These are phyloP conservation scores for Populus nigra DNA, from an alignment of 345 rosid genomes.

Conservation along the genomic window DNA sequence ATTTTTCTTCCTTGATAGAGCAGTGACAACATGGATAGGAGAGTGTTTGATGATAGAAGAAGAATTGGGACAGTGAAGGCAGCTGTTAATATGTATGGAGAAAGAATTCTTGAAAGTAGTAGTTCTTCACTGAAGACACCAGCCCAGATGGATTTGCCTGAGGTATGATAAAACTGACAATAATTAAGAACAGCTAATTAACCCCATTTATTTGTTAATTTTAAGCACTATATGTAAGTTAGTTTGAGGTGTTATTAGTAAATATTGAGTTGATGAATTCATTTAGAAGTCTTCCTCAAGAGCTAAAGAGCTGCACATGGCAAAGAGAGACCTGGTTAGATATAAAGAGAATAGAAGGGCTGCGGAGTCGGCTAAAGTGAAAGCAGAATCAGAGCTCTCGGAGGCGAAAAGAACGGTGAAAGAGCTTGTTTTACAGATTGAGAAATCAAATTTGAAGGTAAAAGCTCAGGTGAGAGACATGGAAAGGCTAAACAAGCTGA, in stretches of 20 bases:
- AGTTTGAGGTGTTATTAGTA: not conserved
- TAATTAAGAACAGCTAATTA: not conserved
- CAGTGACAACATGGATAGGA: constrained; percentile 40
- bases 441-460: constrained; percentile 39
- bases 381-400: constrained; percentile 57
- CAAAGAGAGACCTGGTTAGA: constrained; percentile 45
- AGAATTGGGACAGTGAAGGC: constrained; percentile 66
- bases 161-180: constrained; percentile 38
- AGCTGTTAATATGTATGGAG: constrained; percentile 47
- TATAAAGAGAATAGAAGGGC: constrained; percentile 50
- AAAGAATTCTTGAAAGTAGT: constrained; percentile 37
- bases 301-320: constrained; percentile 57
- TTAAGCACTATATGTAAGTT: not conserved
- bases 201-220: constrained; percentile 2
- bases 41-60: constrained; percentile 35
- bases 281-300: constrained; percentile 45
- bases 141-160: constrained; percentile 36
- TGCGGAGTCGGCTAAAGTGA: constrained; percentile 41
- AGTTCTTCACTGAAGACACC: constrained; percentile 31
- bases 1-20: constrained; percentile 2
- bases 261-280: not conserved
- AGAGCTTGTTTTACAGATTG: constrained; percentile 46
- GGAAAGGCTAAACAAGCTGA: constrained; percentile 29
- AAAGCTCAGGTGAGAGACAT: constrained; percentile 25
- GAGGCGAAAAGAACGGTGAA: constrained; percentile 40